Conservation (phyloP, 805 yeast species). For the Cyberlindnera veronae region DNA sequence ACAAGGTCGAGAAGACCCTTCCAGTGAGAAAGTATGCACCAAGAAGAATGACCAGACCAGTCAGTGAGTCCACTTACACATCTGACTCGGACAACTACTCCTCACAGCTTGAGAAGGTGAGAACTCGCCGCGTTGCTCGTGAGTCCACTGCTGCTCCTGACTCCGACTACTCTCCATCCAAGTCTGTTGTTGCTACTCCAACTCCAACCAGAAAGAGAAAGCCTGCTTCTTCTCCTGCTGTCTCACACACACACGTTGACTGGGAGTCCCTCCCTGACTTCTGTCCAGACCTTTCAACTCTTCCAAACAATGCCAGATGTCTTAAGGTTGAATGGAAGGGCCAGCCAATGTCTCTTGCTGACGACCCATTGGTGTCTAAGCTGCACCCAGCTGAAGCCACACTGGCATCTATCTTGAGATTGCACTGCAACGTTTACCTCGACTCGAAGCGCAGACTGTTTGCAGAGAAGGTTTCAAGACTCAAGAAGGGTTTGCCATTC, state of each 20-base stretch:
- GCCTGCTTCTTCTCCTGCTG: conserved; percentile 39
- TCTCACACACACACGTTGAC: conserved; percentile 47
- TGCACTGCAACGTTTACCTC: conserved; percentile 82
- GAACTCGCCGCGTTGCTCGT: conserved; percentile 56
- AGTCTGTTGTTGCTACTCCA: conserved; percentile 1
- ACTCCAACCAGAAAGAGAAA: conserved; percentile 36
- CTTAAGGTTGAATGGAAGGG: conserved; percentile 97
- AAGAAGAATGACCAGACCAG: conserved; percentile 21
- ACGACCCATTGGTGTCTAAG: conserved; percentile 67
- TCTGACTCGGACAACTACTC: conserved; percentile 30
- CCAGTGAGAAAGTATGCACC: conserved; percentile 24
- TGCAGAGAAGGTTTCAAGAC: conserved; percentile 79
- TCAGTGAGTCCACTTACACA: conserved; percentile 17
- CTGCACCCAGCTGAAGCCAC: conserved; percentile 90
- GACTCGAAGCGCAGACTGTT: conserved; percentile 83
- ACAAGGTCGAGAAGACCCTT: conserved; percentile 20
- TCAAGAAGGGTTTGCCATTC: conserved; percentile 74
- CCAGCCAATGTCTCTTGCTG: conserved; percentile 85
- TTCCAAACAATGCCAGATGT: conserved; percentile 70
- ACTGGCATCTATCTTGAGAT: conserved; percentile 82
- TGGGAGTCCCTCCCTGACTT: conserved; percentile 78
- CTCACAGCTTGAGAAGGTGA: conserved; percentile 44
- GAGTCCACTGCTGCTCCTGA: conserved; percentile 29
- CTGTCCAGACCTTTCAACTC: conserved; percentile 63
- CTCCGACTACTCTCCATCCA: conserved; percentile 16